Evolutionary conservation across 129 eudicot species (phyloP).

Genomic region (Solidago caesia): DNA sequence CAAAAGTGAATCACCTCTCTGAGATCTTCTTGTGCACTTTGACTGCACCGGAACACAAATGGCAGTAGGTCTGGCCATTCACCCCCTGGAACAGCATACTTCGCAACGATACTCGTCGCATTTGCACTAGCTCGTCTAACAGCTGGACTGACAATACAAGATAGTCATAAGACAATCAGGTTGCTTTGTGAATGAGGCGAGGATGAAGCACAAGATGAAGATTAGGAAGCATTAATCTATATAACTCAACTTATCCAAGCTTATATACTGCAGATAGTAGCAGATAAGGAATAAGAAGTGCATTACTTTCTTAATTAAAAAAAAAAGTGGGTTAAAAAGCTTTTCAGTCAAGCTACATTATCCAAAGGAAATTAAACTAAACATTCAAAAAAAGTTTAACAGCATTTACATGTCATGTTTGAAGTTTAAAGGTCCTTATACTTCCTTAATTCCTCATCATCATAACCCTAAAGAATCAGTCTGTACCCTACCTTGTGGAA

Average conservation of each 20-base stretch:
- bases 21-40: slow-evolving; percentile 87
- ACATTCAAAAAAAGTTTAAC: too few species aligned
- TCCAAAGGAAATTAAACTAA: too few species aligned
- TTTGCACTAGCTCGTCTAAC: slow-evolving; percentile 98
- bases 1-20: slow-evolving; percentile 60
- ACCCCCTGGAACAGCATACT: slow-evolving; percentile 87
- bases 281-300: not conserved
- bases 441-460: too few species aligned
- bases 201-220: slow-evolving; percentile 12
- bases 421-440: too few species aligned
- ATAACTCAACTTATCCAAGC: too few species aligned
- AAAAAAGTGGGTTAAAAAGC: too few species aligned
- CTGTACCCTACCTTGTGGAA: too few species aligned
- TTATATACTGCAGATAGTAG: slow-evolving; percentile 1
- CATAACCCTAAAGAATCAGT: too few species aligned
- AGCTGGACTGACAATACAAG: slow-evolving; percentile 64
- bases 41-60: slow-evolving; percentile 82
- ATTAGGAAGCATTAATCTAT: slow-evolving; percentile 3
- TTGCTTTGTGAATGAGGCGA: slow-evolving; percentile 4
- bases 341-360: too few species aligned
- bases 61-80: slow-evolving; percentile 96
- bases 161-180: slow-evolving; percentile 21
- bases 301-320: too few species aligned
- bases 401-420: too few species aligned
- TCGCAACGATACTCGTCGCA: slow-evolving; percentile 84